Base-by-base conservation (phyloP, 768 basidiomycete genomes). In the Tephrocybe rancida region DNA sequence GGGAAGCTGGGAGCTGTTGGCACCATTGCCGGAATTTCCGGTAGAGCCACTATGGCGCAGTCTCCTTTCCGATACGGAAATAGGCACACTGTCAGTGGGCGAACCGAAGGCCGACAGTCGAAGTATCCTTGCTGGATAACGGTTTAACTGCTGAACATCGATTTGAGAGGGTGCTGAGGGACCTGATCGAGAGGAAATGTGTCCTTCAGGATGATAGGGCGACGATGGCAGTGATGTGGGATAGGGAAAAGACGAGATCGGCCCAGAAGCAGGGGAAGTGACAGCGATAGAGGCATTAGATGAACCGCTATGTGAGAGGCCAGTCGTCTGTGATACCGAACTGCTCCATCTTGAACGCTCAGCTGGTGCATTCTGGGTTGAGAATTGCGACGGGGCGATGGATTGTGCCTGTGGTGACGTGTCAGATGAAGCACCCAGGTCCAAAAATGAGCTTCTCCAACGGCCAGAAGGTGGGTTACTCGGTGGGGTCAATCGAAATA, bases 31-130 rank as follows among this genome's bases (percentile, higher is more conserved):
- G 32, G 55, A 50, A 5, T 45, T 56, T 16, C 67, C 69, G 0
- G 74, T 73, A 3, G 69, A 69, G 21, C 69, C 69, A 55, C 71
- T 80, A 39, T 77, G 73, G 32, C 78, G 70, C 64, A 81, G 82
- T 44, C 78, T 70, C 27, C 82, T 68, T 10, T 83, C 82, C 2
- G 80, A 79, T n/a, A 81, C 74, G 14, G 82, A 80, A 52, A 81
- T 71, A 1, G 82, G 80, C 32, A 84, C 69, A 52, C 83, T 85
- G 43, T 85, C 80, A 0, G 81, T 80, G 32, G 82, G 83, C 13
- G 84, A 83, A 25, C 68, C 72, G 26, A 74, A 61, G 43, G 65
- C 63, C n/a, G 67, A 61, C 43, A 63, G 26, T 58, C 55, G 41
- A 13, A 73, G 78, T 58, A 71, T 64, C 34, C 70, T 57, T 38